Base-by-base conservation (phyloP, 2,329 filamentous ascomycete species). In the Fusarium acutatum region DNA sequence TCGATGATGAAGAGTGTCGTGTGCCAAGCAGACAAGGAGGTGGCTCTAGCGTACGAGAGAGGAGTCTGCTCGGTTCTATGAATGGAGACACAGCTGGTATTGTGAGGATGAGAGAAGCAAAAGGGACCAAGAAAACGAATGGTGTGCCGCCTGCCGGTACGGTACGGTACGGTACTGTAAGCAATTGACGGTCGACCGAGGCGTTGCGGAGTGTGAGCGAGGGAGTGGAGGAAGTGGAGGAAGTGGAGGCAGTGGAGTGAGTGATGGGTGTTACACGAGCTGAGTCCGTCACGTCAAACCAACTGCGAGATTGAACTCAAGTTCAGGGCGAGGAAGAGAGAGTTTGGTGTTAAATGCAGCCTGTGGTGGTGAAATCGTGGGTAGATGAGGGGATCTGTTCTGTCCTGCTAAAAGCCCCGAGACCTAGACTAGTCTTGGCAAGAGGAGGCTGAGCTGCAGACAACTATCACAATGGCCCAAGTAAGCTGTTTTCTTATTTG, bases 1-100 rank as follows among this genome's bases (percentile, higher is more conserved):
- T 78, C 76, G 75, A 76, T 75, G 73, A 75, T 78, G 75, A 73
- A 72, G 67, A 60, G 58, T 74, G 72, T 72, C 75, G 76, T 78
- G 61, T 69, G 72, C 75, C 69, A 74, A 73, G 74, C 59, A 63
- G 58, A 60, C 50, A 59, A 58, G 49, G 73, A 74, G 62, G 72
- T 69, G 74, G 72, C 60, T 75, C 63, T 76, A 76, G 75, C 58
- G 69, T 69, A 53, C 41, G 41, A 74, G 56, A 68, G 71, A 73
- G 67, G 61, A 67, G 71, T 34, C 52, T 66, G 38, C 46, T 57
- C 32, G 43, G 35, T 54, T 60, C 35, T 63, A 40, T 59, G 59
- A 60, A 70, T 60, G 64, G 64, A 69, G 46, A 52, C 60, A 57
- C 41, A 71, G 52, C 57, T 69, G 68, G 60, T 65, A 64, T 72